Evolutionary conservation across 2,329 filamentous ascomycete species (phyloP).

Genomic region (Stagonosporopsis vannaccii): DNA sequence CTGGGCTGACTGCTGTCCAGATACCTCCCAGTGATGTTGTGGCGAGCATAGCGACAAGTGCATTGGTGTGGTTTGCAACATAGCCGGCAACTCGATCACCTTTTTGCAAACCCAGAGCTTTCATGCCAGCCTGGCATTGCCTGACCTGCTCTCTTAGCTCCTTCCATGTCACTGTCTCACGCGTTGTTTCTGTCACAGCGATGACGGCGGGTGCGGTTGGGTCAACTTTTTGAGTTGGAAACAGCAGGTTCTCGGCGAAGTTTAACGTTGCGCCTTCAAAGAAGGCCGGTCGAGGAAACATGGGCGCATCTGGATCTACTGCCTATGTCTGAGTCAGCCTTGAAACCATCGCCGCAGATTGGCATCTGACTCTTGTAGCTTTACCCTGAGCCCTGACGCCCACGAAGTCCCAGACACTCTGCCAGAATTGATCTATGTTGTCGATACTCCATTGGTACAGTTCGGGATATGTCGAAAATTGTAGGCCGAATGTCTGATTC

Average conservation of each 20-base stretch:
- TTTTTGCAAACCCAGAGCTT: constrained; percentile 67
- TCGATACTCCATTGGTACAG: constrained; percentile 87
- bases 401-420: constrained; percentile 82
- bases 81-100: constrained; percentile 74
- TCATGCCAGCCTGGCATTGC: constrained; percentile 73
- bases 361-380: constrained; percentile 64
- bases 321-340: constrained; percentile 60
- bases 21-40: constrained; percentile 83
- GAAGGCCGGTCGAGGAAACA: constrained; percentile 89
- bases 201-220: constrained; percentile 74
- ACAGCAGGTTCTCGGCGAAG: constrained; percentile 94
- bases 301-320: constrained; percentile 68
- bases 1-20: constrained; percentile 92
- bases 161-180: constrained; percentile 76
- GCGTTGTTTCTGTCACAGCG: constrained; percentile 76
- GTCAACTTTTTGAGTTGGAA: constrained; percentile 67
- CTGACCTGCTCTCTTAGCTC: constrained; percentile 80
- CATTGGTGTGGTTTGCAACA: constrained; percentile 88
- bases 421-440: constrained; percentile 81
- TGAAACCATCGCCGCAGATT: background rate
- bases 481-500: constrained; percentile 70
- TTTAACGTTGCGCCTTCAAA: constrained; percentile 83
- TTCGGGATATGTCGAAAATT: constrained; percentile 72
- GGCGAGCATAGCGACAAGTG: constrained; percentile 86
- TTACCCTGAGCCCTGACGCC: constrained; percentile 73